Evolutionary conservation across 192 early-diverging fungal genomes (phyloP).

Genomic region (Coemansia sp.): DNA sequence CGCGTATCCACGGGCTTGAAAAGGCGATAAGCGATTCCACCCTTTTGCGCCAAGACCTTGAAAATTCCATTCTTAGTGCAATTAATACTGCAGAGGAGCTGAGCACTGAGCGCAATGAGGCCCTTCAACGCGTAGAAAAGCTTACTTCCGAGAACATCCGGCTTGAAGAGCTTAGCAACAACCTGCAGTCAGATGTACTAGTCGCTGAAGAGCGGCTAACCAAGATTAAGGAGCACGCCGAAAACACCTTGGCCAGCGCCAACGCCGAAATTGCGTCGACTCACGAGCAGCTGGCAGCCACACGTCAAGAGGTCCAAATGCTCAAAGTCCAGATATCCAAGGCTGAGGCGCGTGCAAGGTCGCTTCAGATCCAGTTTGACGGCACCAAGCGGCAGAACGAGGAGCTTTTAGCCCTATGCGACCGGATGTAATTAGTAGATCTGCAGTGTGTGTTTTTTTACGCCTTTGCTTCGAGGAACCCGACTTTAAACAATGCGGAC

Average conservation of each 20-base stretch:
- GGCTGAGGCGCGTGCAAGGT: constrained; percentile 24
- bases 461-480: too few species aligned
- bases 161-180: constrained; percentile 20
- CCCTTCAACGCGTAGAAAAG: constrained; percentile 13
- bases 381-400: constrained; percentile 42
- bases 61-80: constrained; percentile 23
- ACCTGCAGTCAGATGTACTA: constrained; percentile 26
- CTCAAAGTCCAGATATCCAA: constrained; percentile 20
- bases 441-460: too few species aligned
- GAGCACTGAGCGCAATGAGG: constrained; percentile 19
- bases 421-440: constrained; percentile 4
- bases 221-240: constrained; percentile 36
- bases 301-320: constrained; percentile 13
- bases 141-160: constrained; percentile 16
- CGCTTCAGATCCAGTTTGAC: constrained; percentile 39
- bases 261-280: constrained; percentile 23
- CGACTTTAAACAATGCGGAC: too few species aligned
- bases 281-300: constrained; percentile 19
- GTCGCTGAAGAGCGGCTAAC: constrained; percentile 34
- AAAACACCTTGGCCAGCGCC: constrained; percentile 21
- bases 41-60: constrained; percentile 26
- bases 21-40: constrained; percentile 34
- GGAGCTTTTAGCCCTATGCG: constrained; percentile 37
- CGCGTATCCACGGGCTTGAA: constrained; percentile 22
- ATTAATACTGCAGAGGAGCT: constrained; percentile 15